Percentiles rank a stretch among this genome's conserved stretches.
phyloP scores from a whole-genome alignment of 2,329 filamentous ascomycete species.

The Paecilomyces fulvus region DNA sequence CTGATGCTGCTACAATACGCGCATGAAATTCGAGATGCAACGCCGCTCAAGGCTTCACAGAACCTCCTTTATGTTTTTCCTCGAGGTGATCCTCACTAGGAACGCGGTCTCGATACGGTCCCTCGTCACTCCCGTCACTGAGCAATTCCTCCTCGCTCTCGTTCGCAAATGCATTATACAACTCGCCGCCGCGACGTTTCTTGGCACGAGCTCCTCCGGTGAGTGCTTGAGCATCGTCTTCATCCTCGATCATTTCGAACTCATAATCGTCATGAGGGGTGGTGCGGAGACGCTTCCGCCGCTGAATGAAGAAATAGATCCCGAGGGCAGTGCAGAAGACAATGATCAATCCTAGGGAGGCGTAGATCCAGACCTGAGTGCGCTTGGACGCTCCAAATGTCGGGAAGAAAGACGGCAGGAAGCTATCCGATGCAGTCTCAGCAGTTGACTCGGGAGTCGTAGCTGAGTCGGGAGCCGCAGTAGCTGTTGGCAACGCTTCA shows the following conservation, averaged over 20 bases:
- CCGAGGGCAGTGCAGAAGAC: slow-evolving; percentile 74
- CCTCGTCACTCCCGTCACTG: slow-evolving; percentile 33
- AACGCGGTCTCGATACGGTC: slow-evolving; percentile 25
- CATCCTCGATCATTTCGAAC: slow-evolving; percentile 84
- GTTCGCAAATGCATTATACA: slow-evolving; percentile 96
- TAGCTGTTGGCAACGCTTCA: neutral
- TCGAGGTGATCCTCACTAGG: slow-evolving; percentile 1
- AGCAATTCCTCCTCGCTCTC: slow-evolving; percentile 70
- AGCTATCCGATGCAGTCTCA: slow-evolving; percentile 40
- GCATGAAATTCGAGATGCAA: slow-evolving; percentile 1
- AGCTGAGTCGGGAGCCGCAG: slow-evolving; percentile 18
- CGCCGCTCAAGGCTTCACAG: slow-evolving; percentile 6
- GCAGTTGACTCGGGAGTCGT: slow-evolving; percentile 22
- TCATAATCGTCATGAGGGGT: slow-evolving; percentile 77
- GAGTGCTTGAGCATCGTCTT: slow-evolving; percentile 48
- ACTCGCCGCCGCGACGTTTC: slow-evolving; percentile 64
- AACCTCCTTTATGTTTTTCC: slow-evolving; percentile 9
- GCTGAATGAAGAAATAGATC: slow-evolving; percentile 72
- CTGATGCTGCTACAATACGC: neutral
- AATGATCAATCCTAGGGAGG: slow-evolving; percentile 72
- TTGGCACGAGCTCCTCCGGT: slow-evolving; percentile 43
- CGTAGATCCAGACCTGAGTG: slow-evolving; percentile 91
- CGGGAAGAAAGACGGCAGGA: slow-evolving; percentile 78
- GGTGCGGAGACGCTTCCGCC: slow-evolving; percentile 66
- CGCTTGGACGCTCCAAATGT: slow-evolving; percentile 81